Evolutionary conservation across 2,329 filamentous ascomycete genomes (phyloP), one percentile per base, ranked within the genome.

Genomic region (Penicillium hesseltinei): DNA sequence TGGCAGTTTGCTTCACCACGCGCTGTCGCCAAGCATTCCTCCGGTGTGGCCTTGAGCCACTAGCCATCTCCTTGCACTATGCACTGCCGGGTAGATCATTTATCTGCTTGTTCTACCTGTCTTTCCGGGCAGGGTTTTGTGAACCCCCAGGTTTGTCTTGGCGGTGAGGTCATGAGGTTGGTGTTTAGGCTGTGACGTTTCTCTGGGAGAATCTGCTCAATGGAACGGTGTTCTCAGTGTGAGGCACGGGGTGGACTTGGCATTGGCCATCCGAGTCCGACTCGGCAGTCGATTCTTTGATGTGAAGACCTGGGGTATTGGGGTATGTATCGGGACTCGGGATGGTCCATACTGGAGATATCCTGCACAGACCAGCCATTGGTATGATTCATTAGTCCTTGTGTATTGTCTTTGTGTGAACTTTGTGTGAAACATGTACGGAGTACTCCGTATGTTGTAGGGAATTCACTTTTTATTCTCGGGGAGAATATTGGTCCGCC

Each of bases 11-110:
- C 35, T 46, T 49, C 46, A 46, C 40, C 35, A 42, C 33, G 40
- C 56, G 51, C 51, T 47, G 13, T 27, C 42, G 52, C 56, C 56
- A 58, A 58, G 56, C 52, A 55, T 55, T 55, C 51, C 52, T 48
- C 45, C 39, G 39, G 46, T 45, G 33, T 45, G n/a, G 39, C 15
- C 53, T 17, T 31, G 47, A 35, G 31, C 23, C 5, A 54, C 35
- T 38, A 38, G 27, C 21, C 17, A 11, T 31, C 49, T 45, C 31
- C 49, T 43, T 57, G 51, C 44, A 35, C 33, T 25, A 13, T 46
- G 49, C 50, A 25, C 51, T 33, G 51, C 44, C 39, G 23, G 45
- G 44, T 48, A 40, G 52, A 51, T 58, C 52, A 58, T 54, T 58
- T 47, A 58, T 58, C 29, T 55, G 52, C 33, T 33, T 43, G 56